These are phyloP conservation scores for Mortierella sp. DNA, from an alignment of 371 early-diverging fungal species.

Conservation along the genomic window DNA sequence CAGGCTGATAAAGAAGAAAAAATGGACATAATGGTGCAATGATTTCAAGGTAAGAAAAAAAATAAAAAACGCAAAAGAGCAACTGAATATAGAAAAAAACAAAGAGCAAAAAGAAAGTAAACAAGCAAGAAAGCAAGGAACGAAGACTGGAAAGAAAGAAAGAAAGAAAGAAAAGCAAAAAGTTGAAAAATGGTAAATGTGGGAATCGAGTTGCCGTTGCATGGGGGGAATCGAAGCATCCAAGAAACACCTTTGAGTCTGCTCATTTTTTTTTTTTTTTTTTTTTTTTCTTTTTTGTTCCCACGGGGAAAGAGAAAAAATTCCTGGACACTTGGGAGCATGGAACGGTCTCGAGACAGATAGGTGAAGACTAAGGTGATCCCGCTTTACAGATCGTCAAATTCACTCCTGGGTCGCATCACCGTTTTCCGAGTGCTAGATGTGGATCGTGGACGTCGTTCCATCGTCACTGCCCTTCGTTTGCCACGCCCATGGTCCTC, in stretches of 20 bases:
- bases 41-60: background rate
- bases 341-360: too few species aligned
- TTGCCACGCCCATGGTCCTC: conserved; percentile 35
- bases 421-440: conserved; percentile 26
- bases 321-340: too few species aligned
- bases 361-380: background rate
- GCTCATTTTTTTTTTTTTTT: too few species aligned
- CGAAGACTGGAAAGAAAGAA: background rate
- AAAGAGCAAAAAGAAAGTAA: background rate
- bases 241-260: too few species aligned
- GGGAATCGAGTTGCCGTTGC: too few species aligned
- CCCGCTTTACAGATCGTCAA: background rate
- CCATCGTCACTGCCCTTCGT: conserved; percentile 27
- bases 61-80: background rate
- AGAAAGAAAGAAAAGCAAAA: background rate
- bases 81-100: background rate
- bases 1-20: too few species aligned
- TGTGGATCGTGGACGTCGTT: conserved; percentile 28
- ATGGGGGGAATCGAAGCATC: too few species aligned
- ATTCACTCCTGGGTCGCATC: conserved; percentile 21
- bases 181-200: too few species aligned
- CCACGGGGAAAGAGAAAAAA: too few species aligned
- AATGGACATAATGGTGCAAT: background rate
- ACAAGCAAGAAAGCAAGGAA: background rate
- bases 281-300: too few species aligned